Evolutionary conservation across 2,329 filamentous ascomycete species (phyloP).

Genomic region (Diaporthe citrichinensis): DNA sequence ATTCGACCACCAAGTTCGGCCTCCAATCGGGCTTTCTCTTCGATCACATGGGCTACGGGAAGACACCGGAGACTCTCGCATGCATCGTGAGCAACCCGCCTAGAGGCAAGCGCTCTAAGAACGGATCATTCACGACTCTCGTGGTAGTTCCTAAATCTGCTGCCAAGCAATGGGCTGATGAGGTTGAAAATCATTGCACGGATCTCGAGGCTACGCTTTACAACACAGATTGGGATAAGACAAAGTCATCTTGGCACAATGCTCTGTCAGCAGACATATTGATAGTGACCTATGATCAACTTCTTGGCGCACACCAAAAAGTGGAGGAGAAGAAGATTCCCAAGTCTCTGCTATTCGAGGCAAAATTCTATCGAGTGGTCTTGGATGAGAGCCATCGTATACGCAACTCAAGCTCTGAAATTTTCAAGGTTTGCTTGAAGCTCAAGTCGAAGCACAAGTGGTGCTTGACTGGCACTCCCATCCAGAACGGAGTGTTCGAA

Average conservation of each 20-base stretch:
- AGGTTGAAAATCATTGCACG: neutral
- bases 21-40: neutral
- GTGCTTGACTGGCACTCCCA: slow-evolving; percentile 14
- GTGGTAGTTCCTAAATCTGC: slow-evolving; percentile 4
- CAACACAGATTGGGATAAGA: neutral
- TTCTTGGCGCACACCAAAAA: neutral
- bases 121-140: neutral
- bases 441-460: slow-evolving; percentile 4
- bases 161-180: neutral
- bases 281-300: neutral
- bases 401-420: slow-evolving; percentile 60
- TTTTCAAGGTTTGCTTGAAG: neutral
- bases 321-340: neutral
- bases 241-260: neutral
- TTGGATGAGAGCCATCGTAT: slow-evolving; percentile 69
- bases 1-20: neutral
- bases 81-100: neutral
- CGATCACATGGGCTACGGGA: slow-evolving; percentile 13
- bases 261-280: neutral
- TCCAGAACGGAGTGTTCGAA: neutral
- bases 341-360: neutral
- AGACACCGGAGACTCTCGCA: neutral
- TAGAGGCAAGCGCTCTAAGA: neutral
- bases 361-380: slow-evolving; percentile 40
- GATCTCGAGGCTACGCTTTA: neutral